Base-by-base conservation (phyloP, 1,284 basidiomycete species). In the Naganishia cerealis region DNA sequence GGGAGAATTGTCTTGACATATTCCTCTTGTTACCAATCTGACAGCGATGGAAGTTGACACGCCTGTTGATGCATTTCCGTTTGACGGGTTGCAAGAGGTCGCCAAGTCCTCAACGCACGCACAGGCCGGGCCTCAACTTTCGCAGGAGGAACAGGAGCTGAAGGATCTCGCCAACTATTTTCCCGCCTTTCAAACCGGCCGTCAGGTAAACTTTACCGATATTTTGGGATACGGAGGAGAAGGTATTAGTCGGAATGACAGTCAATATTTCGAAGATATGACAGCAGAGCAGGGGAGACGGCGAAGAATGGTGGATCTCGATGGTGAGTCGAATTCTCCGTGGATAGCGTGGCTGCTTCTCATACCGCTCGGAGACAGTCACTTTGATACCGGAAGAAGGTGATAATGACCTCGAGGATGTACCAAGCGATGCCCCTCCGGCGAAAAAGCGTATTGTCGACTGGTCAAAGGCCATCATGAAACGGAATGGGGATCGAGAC, bases 341-440 rank as follows among this genome's bases (percentile, higher is more conserved):
- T 18, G 38, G 13, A 7, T 40, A 29, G 42, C 18, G 3, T 12
- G 13, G 13, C 13, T 33, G 16, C 15, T 38, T 21, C 38, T 59
- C 16, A 59, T 29, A 24, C 46, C 57, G 24, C 59, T 52, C 26
- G 42, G 33, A 33, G 12, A 42, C 48, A 62, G 59, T 62, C n/a
- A 62, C 59, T 39, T 18, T 62, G 59, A 62, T 62, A 52, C 59
- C 59, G 21, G 29, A 62, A 13, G 59, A 62, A 52, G 59, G 46
- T 9, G 48, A 62, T n/a, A 33, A 62, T 39, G 59, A 62, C 42
- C 24, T 42, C 10, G 59, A 62, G 15, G 46, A 26, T 39, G 36
- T 36, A 21, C 21, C 46, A 15, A 36, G 36, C 21, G 59, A 62
- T 24, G 59, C 33, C 12, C 59, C 59, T n/a, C 59, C 59, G 16